Percentiles rank a stretch among this genome's conserved stretches.
These are phyloP conservation scores for Aphanomyces invadans DNA, from an alignment of 352 stramenopile genomes.

Conservation along the genomic window DNA sequence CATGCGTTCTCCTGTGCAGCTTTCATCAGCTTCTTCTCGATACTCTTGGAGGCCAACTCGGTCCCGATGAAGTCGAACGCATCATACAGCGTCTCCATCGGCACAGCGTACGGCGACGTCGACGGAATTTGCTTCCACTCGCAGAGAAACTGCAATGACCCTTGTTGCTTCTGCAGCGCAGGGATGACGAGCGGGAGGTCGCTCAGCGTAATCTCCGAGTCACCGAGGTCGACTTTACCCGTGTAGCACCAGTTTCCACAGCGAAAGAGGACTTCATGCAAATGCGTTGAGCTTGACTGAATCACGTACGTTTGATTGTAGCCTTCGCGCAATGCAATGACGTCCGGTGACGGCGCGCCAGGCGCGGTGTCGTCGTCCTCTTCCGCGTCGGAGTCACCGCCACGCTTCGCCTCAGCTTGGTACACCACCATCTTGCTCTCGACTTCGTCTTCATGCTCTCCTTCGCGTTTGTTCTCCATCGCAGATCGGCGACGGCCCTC, in stretches of 20 bases:
- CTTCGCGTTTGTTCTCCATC: conserved; percentile 18
- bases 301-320: conserved; percentile 93
- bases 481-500: background rate
- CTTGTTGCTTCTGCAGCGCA: conserved; percentile 90
- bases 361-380: conserved; percentile 30
- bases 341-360: conserved; percentile 48
- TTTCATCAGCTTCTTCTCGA: conserved; percentile 82
- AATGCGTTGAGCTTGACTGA: conserved; percentile 48
- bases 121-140: conserved; percentile 74
- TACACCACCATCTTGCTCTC: conserved; percentile 7
- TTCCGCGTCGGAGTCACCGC: conserved; percentile 14
- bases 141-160: conserved; percentile 87
- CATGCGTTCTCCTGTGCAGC: conserved; percentile 80
- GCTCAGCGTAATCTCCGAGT: conserved; percentile 62
- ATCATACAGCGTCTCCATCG: conserved; percentile 73
- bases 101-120: conserved; percentile 57
- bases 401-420: conserved; percentile 12
- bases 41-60: conserved; percentile 70
- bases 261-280: conserved; percentile 88
- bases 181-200: conserved; percentile 88
- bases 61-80: conserved; percentile 76
- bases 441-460: conserved; percentile 2
- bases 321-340: conserved; percentile 73
- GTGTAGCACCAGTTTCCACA: conserved; percentile 95
- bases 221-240: conserved; percentile 83